These are phyloP conservation scores for Hyphopichia buzzinii DNA, from an alignment of 1,139 yeast genomes.

Conservation along the genomic window DNA sequence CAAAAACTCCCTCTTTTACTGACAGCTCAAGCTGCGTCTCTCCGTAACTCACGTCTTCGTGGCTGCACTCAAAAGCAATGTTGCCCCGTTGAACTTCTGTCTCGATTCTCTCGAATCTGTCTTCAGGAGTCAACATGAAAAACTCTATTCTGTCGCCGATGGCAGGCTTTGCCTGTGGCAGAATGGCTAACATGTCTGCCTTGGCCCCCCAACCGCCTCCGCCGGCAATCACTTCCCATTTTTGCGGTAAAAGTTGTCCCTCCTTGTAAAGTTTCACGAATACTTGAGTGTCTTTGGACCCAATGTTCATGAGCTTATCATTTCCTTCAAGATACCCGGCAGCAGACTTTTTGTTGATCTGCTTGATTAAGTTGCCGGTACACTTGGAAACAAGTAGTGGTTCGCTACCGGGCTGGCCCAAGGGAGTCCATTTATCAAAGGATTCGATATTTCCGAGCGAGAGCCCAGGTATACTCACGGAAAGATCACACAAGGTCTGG, in stretches of 20 bases:
- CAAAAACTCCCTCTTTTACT: constrained; percentile 27
- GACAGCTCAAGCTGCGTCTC: constrained; percentile 7
- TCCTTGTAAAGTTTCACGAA: constrained; percentile 34
- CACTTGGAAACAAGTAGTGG: constrained; percentile 39
- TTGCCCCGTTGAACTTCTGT: constrained; percentile 7
- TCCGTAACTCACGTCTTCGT: constrained; percentile 25
- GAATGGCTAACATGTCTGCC: constrained; percentile 56
- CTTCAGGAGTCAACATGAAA: constrained; percentile 44
- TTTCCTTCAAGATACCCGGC: constrained; percentile 49
- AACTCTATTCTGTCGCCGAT: constrained; percentile 50
- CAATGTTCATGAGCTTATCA: constrained; percentile 38
- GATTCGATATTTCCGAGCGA: constrained; percentile 3
- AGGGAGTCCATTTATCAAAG: constrained; percentile 36
- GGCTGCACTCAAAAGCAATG: constrained; percentile 34
- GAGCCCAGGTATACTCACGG: constrained; percentile 21
- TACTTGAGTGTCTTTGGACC: constrained; percentile 47
- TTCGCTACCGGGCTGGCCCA: constrained; percentile 14
- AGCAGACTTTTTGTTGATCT: constrained; percentile 48
- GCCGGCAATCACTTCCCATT: constrained; percentile 55
- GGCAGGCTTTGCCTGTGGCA: constrained; percentile 49
- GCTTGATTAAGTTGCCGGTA: constrained; percentile 52
- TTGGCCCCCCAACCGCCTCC: constrained; percentile 72
- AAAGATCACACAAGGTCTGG: constrained; percentile 29
- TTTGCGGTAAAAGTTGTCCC: constrained; percentile 15
- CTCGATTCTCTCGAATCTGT: constrained; percentile 13